These are phyloP conservation scores for Saccharomyces eubayanus DNA, from an alignment of 805 yeast species.

Conservation along the genomic window DNA sequence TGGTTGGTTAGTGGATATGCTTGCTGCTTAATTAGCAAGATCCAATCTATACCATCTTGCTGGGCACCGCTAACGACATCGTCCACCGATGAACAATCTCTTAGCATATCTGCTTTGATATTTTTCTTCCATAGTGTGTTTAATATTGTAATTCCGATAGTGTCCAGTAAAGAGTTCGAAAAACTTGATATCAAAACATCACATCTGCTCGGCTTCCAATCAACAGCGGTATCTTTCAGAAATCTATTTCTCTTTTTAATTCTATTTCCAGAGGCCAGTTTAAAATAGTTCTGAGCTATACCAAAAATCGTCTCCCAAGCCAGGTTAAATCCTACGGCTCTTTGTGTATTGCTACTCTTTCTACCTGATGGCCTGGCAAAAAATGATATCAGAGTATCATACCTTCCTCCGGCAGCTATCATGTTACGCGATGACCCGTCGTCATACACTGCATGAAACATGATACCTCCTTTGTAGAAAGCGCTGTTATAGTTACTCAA, in stretches of 20 bases:
- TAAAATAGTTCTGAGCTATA: conserved; percentile 42
- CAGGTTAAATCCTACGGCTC: conserved; percentile 81
- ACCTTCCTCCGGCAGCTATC: conserved; percentile 91
- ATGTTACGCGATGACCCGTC: conserved; percentile 41
- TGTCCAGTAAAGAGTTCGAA: conserved; percentile 45
- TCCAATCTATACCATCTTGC: conserved; percentile 65
- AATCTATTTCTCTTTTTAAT: conserved; percentile 31
- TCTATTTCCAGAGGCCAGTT: conserved; percentile 27
- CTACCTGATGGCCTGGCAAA: conserved; percentile 50
- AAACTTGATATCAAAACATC: conserved; percentile 74
- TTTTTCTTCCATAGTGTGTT: conserved; percentile 64
- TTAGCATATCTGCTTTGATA: conserved; percentile 68
- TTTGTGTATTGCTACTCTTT: conserved; percentile 31
- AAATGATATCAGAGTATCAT: conserved; percentile 62
- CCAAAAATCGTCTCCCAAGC: conserved; percentile 61
- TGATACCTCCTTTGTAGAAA: conserved; percentile 71
- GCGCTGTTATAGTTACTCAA: conserved; percentile 73
- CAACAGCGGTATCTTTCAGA: conserved; percentile 31
- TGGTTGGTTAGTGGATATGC: conserved; percentile 22
- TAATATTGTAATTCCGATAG: conserved; percentile 56
- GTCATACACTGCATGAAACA: conserved; percentile 80
- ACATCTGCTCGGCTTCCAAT: conserved; percentile 58
- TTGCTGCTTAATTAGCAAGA: conserved; percentile 70
- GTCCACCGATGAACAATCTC: conserved; percentile 44
- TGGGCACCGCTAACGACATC: conserved; percentile 58